phyloP scores from a whole-genome alignment of 129 eudicot genomes.

The Helianthus tuberosus region DNA sequence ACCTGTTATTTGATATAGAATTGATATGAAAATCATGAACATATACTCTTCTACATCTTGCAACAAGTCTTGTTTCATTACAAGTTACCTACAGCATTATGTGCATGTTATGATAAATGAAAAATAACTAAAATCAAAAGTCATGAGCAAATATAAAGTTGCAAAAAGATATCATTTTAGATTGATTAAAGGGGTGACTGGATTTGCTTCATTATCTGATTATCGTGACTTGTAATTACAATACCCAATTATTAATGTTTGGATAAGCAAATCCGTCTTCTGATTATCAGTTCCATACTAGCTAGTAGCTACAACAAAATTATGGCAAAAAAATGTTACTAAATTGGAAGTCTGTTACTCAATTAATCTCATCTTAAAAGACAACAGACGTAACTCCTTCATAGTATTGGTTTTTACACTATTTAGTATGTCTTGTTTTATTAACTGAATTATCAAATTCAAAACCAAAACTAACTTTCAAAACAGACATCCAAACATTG shows the following conservation, averaged over 20 bases:
- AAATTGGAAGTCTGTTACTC: constrained; percentile 7
- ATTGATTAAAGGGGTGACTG: too few species aligned
- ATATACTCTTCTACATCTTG: constrained; percentile 97
- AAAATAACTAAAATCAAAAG: constrained; percentile 5
- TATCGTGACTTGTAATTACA: neutral
- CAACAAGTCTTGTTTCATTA: constrained; percentile 83
- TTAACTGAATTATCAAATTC: constrained; percentile 2
- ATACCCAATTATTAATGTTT: neutral
- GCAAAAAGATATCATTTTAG: neutral
- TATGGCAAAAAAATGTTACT: neutral
- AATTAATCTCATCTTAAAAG: constrained; percentile 5
- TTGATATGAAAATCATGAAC: constrained; percentile 99
- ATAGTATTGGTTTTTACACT: neutral
- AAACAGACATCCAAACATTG: constrained; percentile 9
- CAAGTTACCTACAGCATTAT: constrained; percentile 71
- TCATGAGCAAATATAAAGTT: neutral
- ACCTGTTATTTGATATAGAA: constrained; percentile 98
- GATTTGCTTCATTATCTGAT: neutral
- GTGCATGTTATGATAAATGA: constrained; percentile 16
- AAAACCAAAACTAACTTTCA: neutral
- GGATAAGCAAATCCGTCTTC: neutral
- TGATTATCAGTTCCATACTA: neutral
- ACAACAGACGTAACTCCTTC: neutral
- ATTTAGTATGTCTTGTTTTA: neutral
- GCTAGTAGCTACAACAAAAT: neutral